Evolutionary conservation across 805 yeast species (phyloP).

Genomic region (Jamesozyma spencerorum): DNA sequence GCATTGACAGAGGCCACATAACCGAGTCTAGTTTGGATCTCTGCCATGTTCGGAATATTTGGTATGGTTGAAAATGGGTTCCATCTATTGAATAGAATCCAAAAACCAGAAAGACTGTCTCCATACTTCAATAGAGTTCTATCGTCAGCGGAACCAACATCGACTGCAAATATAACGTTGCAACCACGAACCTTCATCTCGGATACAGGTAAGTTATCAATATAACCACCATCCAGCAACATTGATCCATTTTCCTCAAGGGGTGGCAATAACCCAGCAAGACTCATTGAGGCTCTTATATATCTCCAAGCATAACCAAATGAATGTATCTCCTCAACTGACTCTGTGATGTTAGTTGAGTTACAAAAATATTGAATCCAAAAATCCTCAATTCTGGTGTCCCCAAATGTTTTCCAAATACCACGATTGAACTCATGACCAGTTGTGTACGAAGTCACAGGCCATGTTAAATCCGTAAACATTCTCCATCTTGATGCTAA

Average conservation of each 20-base stretch:
- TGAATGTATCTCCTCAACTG: constrained; percentile 89
- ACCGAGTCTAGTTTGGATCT: constrained; percentile 84
- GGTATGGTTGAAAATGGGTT: constrained; percentile 86
- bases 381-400: constrained; percentile 86
- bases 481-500: constrained; percentile 82
- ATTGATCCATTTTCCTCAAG: constrained; percentile 82
- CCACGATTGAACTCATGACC: constrained; percentile 97
- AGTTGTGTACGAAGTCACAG: constrained; percentile 88
- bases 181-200: constrained; percentile 92
- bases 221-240: constrained; percentile 93
- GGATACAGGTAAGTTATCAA: constrained; percentile 83
- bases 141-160: constrained; percentile 93
- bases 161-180: constrained; percentile 78
- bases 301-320: constrained; percentile 94
- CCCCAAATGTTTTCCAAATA: constrained; percentile 94
- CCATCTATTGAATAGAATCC: constrained; percentile 82
- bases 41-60: constrained; percentile 88
- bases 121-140: constrained; percentile 85
- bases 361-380: constrained; percentile 87
- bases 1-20: constrained; percentile 95
- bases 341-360: constrained; percentile 89
- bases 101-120: constrained; percentile 82
- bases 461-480: constrained; percentile 77
- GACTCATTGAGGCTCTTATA: constrained; percentile 90
- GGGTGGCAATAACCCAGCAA: constrained; percentile 85